Evolutionary conservation across 352 stramenopile genomes (phyloP).

Genomic region (Peronosclerospora sorghi): DNA sequence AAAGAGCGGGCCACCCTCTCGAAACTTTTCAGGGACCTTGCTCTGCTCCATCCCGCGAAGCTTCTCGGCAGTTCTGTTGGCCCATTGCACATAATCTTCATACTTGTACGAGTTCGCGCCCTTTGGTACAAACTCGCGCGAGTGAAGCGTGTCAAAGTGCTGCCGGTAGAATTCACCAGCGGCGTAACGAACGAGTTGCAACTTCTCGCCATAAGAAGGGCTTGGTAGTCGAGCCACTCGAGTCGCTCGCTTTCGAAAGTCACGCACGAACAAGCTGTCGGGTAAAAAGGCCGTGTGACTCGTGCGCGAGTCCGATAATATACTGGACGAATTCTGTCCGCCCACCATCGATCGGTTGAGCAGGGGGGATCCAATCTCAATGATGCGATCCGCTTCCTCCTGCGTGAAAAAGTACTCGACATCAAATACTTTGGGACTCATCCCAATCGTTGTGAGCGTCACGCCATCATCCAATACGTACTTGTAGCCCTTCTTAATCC

Average conservation of each 20-base stretch:
- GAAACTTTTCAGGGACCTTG: slow-evolving; percentile 45
- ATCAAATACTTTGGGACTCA: slow-evolving; percentile 63
- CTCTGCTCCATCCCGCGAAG: slow-evolving; percentile 30
- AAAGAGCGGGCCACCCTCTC: slow-evolving; percentile 44
- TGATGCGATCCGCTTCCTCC: slow-evolving; percentile 44
- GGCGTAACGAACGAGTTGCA: slow-evolving; percentile 71
- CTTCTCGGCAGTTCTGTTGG: slow-evolving; percentile 42
- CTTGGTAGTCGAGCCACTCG: slow-evolving; percentile 55
- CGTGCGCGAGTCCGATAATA: slow-evolving; percentile 54
- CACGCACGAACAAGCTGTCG: slow-evolving; percentile 51
- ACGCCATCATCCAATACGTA: slow-evolving; percentile 65
- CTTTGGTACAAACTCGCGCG: slow-evolving; percentile 56
- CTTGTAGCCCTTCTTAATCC: slow-evolving; percentile 67
- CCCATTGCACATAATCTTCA: slow-evolving; percentile 62
- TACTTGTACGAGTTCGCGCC: slow-evolving; percentile 19
- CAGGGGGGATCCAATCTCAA: slow-evolving; percentile 32
- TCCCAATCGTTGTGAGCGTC: slow-evolving; percentile 52
- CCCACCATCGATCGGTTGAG: slow-evolving; percentile 66
- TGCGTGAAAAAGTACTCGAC: slow-evolving; percentile 57
- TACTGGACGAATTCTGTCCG: slow-evolving; percentile 44
- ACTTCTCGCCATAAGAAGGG: slow-evolving; percentile 47
- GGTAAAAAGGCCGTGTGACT: slow-evolving; percentile 75
- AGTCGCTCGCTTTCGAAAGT: slow-evolving; percentile 61
- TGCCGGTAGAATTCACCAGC: slow-evolving; percentile 78
- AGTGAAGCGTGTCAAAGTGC: slow-evolving; percentile 79